Base-by-base conservation (phyloP, 345 rosid species). In the Heritiera littoralis region DNA sequence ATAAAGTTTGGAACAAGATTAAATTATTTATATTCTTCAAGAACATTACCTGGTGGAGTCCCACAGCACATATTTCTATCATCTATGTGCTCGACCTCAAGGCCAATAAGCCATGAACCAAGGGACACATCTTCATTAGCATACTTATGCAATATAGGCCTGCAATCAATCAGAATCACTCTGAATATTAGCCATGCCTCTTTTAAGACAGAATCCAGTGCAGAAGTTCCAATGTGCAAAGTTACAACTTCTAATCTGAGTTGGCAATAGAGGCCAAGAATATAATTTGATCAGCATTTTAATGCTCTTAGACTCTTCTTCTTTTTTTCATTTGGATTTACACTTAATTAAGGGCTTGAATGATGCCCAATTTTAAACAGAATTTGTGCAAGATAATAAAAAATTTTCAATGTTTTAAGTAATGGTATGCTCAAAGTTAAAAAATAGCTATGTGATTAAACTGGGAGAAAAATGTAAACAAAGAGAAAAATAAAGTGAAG, bases 41-140 rank as follows among this genome's bases (percentile, higher is more conserved):
- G 32, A 75, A 46, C 46, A 61, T 56, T 89, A 96, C 98, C 97
- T 84, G 99, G 97, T 81, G 98, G 98, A 80, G 99, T 96, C 18
- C 95, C 92, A 73, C 98, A 96, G 82, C 99, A 93, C 91, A 94
- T 89, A 80, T 84, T 91, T 32, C 86, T 89, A 84, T 94, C 98
- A 83, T 96, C 94, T 18, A 92, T 87, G 87, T 94, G 98, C 89
- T 94, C 98, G 66, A 94, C 98, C 80, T 96, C 99, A 60, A 94
- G 98, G 69, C 99, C 99, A 0, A 94, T 92, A 75, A 96, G 92
- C 99, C 99, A 94, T 6, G 99, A 77, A 58, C 99, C 99, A 9
- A 96, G 95, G 0, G 98, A 87, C 81, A 92, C 98, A 68, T 96
- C 98, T 87, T 94, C 99, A 81, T 96, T 96, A 28, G 98, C 99